A percentile compares a stretch with the other conserved stretches of the same genome.
Evolutionary conservation across 441 rosid genomes (phyloP).

Genomic region (Gossypium laxum): DNA sequence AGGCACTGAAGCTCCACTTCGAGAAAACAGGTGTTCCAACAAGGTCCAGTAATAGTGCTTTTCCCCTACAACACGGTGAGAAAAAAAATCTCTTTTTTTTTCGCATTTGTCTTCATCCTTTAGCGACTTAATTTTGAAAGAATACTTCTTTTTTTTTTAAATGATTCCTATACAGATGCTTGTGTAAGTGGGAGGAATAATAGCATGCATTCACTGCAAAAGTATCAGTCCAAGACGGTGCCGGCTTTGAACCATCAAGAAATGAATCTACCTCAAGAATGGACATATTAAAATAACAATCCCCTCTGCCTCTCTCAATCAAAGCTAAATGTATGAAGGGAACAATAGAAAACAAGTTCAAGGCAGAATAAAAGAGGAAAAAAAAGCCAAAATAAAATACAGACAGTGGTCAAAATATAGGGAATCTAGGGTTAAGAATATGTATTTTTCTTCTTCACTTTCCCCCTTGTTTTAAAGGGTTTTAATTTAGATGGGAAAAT

Average conservation of each 20-base stretch:
- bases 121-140: neutral
- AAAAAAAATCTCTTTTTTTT: neutral
- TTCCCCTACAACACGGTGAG: constrained; percentile 40
- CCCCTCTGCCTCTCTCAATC: neutral
- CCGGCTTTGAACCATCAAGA: constrained; percentile 39
- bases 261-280: constrained; percentile 59
- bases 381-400: neutral
- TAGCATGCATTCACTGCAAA: constrained; percentile 27
- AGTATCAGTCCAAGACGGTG: constrained; percentile 26
- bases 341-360: neutral
- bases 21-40: constrained; percentile 54
- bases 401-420: neutral
- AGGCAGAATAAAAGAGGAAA: neutral
- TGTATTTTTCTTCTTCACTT: neutral
- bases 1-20: constrained; percentile 59
- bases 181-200: constrained; percentile 19
- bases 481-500: neutral
- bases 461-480: neutral
- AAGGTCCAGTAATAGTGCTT: constrained; percentile 23
- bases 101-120: neutral
- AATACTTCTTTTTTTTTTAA: neutral
- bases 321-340: neutral
- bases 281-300: constrained; percentile 45
- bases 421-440: neutral
- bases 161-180: constrained; percentile 28